These are phyloP conservation scores for Crucibulum laeve DNA, from an alignment of 768 basidiomycete genomes.

Conservation along the genomic window DNA sequence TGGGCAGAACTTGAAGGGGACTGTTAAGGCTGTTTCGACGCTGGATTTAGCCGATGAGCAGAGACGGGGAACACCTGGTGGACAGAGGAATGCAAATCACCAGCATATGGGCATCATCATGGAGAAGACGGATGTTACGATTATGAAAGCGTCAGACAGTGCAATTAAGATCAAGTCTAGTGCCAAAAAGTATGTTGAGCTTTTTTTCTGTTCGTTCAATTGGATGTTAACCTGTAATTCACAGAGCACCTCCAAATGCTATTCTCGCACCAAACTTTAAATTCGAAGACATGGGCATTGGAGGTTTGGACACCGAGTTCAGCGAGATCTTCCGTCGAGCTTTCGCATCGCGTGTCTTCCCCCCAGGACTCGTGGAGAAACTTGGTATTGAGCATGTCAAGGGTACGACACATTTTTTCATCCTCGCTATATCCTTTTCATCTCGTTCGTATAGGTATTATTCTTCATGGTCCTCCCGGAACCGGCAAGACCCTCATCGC, in stretches of 20 bases:
- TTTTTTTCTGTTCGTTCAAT: constrained; percentile 1
- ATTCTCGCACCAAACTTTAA: constrained; percentile 98
- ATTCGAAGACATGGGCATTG: constrained; percentile 99
- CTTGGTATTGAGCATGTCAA: constrained; percentile 98
- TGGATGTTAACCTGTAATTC: constrained; percentile 2
- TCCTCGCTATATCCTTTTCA: not conserved
- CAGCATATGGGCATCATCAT: constrained; percentile 70
- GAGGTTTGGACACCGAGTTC: constrained; percentile 94
- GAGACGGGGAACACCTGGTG: constrained; percentile 32
- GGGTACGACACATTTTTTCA: constrained; percentile 39
- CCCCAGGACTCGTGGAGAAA: constrained; percentile 93
- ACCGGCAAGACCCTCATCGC: constrained; percentile 99
- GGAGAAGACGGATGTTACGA: constrained; percentile 87
- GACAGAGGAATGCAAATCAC: constrained; percentile 18
- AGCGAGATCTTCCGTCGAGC: constrained; percentile 96
- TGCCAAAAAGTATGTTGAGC: constrained; percentile 67
- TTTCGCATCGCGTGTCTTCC: constrained; percentile 98
- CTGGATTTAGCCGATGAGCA: constrained; percentile 65
- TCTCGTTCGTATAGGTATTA: constrained; percentile 56
- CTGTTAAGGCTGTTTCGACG: constrained; percentile 53
- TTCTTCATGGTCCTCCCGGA: constrained; percentile 94
- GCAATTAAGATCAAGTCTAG: constrained; percentile 89
- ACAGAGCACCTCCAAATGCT: constrained; percentile 85
- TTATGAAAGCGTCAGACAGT: constrained; percentile 80
- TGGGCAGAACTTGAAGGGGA: constrained; percentile 75